Evolutionary conservation across 1,284 basidiomycete genomes (phyloP).

Genomic region (Austroboletus novae-zelandiae): DNA sequence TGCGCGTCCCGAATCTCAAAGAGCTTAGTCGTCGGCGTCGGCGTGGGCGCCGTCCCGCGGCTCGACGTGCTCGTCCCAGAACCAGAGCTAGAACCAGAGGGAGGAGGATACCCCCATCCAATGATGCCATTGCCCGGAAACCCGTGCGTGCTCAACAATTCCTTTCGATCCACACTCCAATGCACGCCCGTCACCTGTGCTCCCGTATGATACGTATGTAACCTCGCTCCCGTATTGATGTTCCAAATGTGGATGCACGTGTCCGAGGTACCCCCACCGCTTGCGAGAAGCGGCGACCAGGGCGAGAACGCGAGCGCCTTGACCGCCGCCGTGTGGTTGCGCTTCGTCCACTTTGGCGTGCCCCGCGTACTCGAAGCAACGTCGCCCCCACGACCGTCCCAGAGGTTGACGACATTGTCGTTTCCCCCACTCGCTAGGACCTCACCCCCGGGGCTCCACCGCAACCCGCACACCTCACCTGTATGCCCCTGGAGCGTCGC

Average conservation of each 20-base stretch:
- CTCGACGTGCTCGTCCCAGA: constrained; percentile 4
- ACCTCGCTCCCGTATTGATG: constrained; percentile 82
- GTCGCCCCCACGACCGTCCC: constrained; percentile 82
- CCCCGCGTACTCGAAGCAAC: constrained; percentile 57
- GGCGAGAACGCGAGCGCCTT: constrained; percentile 98
- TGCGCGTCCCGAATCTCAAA: constrained; percentile 92
- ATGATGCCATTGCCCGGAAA: constrained; percentile 78
- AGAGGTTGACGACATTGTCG: constrained; percentile 96
- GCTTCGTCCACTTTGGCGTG: constrained; percentile 85
- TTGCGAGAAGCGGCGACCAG: constrained; percentile 90
- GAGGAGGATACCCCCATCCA: constrained; percentile 65
- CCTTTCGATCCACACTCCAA: constrained; percentile 88
- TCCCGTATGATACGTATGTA: constrained; percentile 81
- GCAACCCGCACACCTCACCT: constrained; percentile 85
- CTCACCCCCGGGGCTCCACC: constrained; percentile 83
- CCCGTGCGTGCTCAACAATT: constrained; percentile 91
- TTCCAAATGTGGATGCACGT: constrained; percentile 95
- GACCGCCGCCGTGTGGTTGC: constrained; percentile 92
- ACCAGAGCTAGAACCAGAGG: constrained; percentile 39
- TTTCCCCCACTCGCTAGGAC: constrained; percentile 93
- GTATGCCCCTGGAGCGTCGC: constrained; percentile 86
- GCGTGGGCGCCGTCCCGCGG: constrained; percentile 15
- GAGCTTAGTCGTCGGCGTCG: constrained; percentile 39
- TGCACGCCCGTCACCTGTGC: constrained; percentile 92
- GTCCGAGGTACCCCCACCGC: constrained; percentile 94